A percentile compares a stretch with the other conserved stretches of the same genome.
Evolutionary conservation across 176 grass and related monocot genomes (phyloP).

Genomic region (Eremochloa ophiuroides): DNA sequence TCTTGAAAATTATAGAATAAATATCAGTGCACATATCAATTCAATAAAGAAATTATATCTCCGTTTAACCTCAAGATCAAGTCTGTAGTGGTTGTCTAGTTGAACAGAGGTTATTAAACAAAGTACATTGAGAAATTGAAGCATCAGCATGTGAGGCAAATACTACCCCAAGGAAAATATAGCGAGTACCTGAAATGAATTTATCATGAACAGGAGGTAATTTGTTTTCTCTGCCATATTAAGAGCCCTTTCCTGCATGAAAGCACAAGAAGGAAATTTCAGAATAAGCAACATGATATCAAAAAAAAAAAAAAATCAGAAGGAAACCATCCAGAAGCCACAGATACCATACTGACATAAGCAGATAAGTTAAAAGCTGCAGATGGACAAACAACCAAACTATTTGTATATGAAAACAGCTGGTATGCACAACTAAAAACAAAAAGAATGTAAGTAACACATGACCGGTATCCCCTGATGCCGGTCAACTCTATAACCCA

Average conservation of each 20-base stretch:
- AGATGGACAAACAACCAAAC: neutral
- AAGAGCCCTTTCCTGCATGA: constrained; percentile 60
- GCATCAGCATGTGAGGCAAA: constrained; percentile 11
- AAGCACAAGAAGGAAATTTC: constrained; percentile 11
- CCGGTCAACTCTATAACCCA: neutral
- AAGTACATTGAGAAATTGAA: neutral
- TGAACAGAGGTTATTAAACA: neutral
- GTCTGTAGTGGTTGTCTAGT: neutral
- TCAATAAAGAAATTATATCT: neutral
- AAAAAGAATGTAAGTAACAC: neutral
- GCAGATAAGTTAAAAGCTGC: neutral
- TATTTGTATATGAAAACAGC: neutral
- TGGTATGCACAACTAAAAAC: neutral
- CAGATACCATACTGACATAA: neutral
- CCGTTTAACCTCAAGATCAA: neutral
- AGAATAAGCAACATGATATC: neutral
- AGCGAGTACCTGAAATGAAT: constrained; percentile 82
- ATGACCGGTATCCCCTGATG: neutral
- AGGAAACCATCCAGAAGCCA: neutral
- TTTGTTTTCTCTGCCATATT: constrained; percentile 92
- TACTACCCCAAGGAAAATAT: neutral
- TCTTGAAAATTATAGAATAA: neutral
- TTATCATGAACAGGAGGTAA: constrained; percentile 96
- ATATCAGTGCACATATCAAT: neutral
- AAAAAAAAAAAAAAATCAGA: too few relatives aligned